Base-by-base conservation (phyloP, 106 monocot species). In the Alisma plantagoaquatica region DNA sequence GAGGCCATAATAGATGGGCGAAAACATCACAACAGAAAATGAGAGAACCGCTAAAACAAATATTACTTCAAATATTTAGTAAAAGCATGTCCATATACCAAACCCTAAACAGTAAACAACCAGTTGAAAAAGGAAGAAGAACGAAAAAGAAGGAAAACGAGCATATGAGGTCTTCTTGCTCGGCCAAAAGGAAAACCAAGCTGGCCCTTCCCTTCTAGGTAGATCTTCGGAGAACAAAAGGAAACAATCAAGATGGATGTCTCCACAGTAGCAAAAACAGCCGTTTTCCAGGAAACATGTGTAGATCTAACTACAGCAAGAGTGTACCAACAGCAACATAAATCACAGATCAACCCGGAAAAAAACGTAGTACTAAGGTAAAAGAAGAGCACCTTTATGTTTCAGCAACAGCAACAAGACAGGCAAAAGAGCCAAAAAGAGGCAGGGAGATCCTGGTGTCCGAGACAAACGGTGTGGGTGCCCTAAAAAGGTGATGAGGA, bases 391-490 rank as follows among this genome's bases (percentile, higher is more conserved):
- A 23, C 14, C 9, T 23, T 31, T 23, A 22, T 52, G 12, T 27
- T 27, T 65, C 33, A 51, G 38, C 19, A 27, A 25, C 27, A 70
- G 38, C 21, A 70, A 22, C 25, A 47, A 23, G 59, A 66, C 62
- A 67, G 42, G 51, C 58, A 67, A 67, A 70, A 72, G 61, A 60
- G 60, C 64, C 64, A 68, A 76, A 49, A 48, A 48, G 31, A 42
- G 58, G 35, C 24, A 15, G 29, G 41, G 26, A 60, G 51, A 43
- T 38, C 46, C 60, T 69, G 64, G 41, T 30, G 51, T 51, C 24
- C 51, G 60, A 56, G 41, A 65, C 54, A 42, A 65, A 69, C 54
- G 45, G 41, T 60, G 62, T 43, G 44, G 10, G 17, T 33, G 41
- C 2, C 20, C 49, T 49, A 63, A 17, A 56, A 62, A 29, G 35